Conservation (phyloP, 345 rosid species). For the Dovyalis caffra region DNA sequence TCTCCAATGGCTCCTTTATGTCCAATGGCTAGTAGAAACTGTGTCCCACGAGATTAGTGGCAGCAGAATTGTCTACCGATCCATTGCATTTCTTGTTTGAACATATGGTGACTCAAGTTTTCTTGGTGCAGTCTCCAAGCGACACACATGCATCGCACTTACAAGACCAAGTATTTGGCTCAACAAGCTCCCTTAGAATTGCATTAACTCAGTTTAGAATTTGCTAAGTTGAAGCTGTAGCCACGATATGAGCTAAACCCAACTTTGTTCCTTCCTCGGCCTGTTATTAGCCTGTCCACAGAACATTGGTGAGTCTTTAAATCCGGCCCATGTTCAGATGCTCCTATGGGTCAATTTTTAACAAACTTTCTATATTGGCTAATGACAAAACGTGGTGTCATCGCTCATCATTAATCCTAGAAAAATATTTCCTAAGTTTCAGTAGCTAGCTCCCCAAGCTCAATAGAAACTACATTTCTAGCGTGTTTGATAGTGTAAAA, state of each 20-base stretch:
- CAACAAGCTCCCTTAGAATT: background rate
- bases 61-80: background rate
- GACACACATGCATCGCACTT: background rate
- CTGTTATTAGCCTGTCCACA: background rate
- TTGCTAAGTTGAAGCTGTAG: background rate
- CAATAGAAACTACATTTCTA: background rate
- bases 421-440: background rate
- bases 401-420: background rate
- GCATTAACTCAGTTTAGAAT: background rate
- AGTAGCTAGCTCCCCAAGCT: background rate
- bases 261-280: background rate
- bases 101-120: background rate
- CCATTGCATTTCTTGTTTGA: background rate
- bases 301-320: background rate
- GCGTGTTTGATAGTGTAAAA: background rate
- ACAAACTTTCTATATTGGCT: background rate
- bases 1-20: background rate
- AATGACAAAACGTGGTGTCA: background rate
- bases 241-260: background rate
- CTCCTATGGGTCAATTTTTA: background rate
- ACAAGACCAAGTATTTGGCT: background rate
- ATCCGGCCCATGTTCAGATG: background rate
- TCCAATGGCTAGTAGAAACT: background rate
- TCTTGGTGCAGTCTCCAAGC: background rate
- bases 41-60: background rate